Evolutionary conservation across 2,329 filamentous ascomycete genomes (phyloP).

Genomic region (Penicillium sp.): DNA sequence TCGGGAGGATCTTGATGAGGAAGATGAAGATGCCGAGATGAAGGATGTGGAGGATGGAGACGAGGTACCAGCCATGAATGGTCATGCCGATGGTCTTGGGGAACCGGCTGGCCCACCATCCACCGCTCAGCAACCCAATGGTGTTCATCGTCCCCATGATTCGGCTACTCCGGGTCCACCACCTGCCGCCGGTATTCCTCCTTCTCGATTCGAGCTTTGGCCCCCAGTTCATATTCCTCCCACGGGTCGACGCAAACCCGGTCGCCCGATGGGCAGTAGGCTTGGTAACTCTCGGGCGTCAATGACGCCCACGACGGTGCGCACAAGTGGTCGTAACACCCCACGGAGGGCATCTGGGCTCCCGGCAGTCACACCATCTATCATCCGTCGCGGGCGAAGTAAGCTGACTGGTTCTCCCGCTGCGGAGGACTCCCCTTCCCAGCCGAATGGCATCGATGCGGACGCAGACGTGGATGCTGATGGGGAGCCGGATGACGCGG

Average conservation of each 20-base stretch:
- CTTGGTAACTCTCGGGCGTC: constrained; percentile 12
- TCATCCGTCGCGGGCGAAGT: constrained; percentile 39
- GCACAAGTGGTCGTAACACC: constrained; percentile 38
- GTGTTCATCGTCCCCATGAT: constrained; percentile 21
- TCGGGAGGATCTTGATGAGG: constrained; percentile 61
- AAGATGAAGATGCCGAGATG: constrained; percentile 25
- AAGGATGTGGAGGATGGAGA: constrained; percentile 20
- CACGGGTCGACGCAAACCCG: constrained; percentile 35
- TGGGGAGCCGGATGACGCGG: background rate
- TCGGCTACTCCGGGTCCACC: constrained; percentile 21
- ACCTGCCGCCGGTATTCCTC: constrained; percentile 39
- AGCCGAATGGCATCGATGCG: constrained; percentile 26
- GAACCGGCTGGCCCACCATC: constrained; percentile 38
- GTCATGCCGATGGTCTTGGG: constrained; percentile 16
- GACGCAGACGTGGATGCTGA: constrained; percentile 12
- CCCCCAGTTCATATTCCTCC: constrained; percentile 41
- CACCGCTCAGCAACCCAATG: constrained; percentile 29
- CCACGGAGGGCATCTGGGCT: constrained; percentile 35
- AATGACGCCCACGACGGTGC: constrained; percentile 34
- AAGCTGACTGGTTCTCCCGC: constrained; percentile 31
- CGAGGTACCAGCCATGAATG: constrained; percentile 15
- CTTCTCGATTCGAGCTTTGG: constrained; percentile 45
- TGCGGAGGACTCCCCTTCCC: constrained; percentile 22
- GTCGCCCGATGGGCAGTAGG: constrained; percentile 39
- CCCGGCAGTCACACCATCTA: constrained; percentile 31